These are phyloP conservation scores for Zizania latifolia DNA, from an alignment of 176 grass and related monocot genomes.

Conservation along the genomic window DNA sequence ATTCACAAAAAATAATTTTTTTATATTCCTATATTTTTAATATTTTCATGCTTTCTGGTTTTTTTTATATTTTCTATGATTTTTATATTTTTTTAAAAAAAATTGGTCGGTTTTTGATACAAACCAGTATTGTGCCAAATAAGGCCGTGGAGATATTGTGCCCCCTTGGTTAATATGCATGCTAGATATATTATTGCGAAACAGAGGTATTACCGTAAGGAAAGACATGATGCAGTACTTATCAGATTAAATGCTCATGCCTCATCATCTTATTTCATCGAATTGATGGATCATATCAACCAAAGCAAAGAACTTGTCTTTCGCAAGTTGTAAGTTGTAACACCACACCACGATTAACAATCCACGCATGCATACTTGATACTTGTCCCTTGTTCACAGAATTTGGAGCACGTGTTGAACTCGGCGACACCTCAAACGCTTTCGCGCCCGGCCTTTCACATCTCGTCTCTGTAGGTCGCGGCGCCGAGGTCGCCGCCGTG, in stretches of 20 bases:
- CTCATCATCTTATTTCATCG: conserved; percentile 1
- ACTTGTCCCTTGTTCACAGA: not conserved
- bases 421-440: not conserved
- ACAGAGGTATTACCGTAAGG: too few relatives aligned
- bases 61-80: too few relatives aligned
- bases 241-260: not conserved
- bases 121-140: too few relatives aligned
- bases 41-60: too few relatives aligned
- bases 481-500: not conserved
- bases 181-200: too few relatives aligned
- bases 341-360: not conserved
- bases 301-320: conserved; percentile 1
- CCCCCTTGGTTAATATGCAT: too few relatives aligned
- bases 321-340: not conserved
- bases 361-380: not conserved
- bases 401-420: not conserved
- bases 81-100: too few relatives aligned
- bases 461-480: conserved; percentile 31
- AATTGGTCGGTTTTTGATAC: too few relatives aligned
- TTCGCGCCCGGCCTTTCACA: conserved; percentile 18
- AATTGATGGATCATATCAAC: not conserved
- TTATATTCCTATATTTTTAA: too few relatives aligned
- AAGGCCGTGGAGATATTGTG: too few relatives aligned
- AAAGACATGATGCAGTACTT: not conserved
- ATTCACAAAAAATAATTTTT: too few relatives aligned